These are phyloP conservation scores for Falciphora oryzae DNA, from an alignment of 2,329 filamentous ascomycete genomes.

Conservation along the genomic window DNA sequence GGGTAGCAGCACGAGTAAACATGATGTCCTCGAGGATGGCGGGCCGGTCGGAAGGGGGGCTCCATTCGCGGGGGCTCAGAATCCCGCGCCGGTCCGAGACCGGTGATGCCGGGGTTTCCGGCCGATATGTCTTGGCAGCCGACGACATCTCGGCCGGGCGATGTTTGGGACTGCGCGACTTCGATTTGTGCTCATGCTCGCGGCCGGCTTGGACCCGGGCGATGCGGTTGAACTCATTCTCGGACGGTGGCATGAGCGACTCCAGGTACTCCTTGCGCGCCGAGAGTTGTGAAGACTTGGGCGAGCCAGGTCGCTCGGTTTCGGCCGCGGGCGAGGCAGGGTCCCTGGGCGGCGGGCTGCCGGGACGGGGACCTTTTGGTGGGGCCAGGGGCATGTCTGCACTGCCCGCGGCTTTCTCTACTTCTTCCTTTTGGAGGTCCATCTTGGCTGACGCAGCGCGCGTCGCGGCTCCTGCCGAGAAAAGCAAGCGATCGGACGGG, in stretches of 20 bases:
- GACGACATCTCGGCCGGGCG: background rate
- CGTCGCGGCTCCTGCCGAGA: background rate
- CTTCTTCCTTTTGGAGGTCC: background rate
- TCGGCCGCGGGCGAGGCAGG: background rate
- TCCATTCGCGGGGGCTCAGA: background rate
- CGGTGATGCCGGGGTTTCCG: background rate
- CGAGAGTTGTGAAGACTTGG: conserved; percentile 15
- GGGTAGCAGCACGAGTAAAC: conserved; percentile 41
- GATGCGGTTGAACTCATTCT: conserved; percentile 42
- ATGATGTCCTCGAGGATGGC: conserved; percentile 18
- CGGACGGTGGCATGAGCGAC: conserved; percentile 41
- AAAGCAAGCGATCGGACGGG: background rate
- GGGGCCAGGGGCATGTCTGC: background rate
- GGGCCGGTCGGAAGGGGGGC: background rate
- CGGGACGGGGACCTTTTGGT: background rate
- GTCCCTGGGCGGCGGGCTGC: background rate
- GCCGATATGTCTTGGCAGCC: background rate
- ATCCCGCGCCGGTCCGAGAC: no score
- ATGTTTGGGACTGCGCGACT: conserved; percentile 28
- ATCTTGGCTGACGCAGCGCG: background rate
- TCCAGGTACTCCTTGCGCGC: conserved; percentile 41
- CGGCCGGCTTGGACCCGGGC: conserved; percentile 40
- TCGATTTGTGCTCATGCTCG: conserved; percentile 38
- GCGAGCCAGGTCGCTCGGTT: background rate
- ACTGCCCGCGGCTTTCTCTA: background rate